Base-by-base conservation (phyloP, 345 rosid genomes). In the Garcia nutans region DNA sequence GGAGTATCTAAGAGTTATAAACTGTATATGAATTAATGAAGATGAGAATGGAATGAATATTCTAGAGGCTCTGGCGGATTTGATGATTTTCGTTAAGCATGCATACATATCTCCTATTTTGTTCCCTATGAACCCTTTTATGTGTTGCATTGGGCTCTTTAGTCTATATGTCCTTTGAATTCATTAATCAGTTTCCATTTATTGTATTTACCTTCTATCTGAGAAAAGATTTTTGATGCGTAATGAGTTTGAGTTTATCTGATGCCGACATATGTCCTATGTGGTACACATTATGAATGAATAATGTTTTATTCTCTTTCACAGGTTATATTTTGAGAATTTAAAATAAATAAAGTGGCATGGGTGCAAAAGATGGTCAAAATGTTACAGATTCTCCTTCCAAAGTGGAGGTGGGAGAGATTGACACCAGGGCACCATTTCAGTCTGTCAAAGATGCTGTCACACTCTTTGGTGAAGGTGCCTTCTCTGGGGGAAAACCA, bases 401-500 rank as follows among this genome's bases (percentile, higher is more conserved):
- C 45, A 91, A 82, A 73, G 93, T 77, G 74, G 97, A 91, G 88
- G 96, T 95, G 83, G 99, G 99, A 10, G 99, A 95, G 90, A 86
- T 95, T 71, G 99, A 95, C 83, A 93, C 98, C 45, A 95, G 97
- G n/a, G 91, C 98, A 73, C 99, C 99, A 67, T 95, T 95, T 87
- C 97, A 91, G 68, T 95, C 99, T 6, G 99, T 95, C 71, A 95
- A 93, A 85, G 96, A 95, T 89, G 99, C 97, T 0, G 98, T 95
- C 65, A 82, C 81, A 16, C 91, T 91, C 22, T 95, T 95, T 19
- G 98, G 97, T 44, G 99, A 93, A 86, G 94, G 97, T 77, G 91
- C 97, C 79, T 85, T 87, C 78, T 93, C 96, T 0, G 91, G 97
- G 77, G 97, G 89, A 77, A 93, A 87, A 74, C 88, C 93, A 31